A percentile compares a stretch with the other conserved stretches of the same genome.
phyloP scores from a whole-genome alignment of 345 rosid genomes.

The Kandelia obovata region DNA sequence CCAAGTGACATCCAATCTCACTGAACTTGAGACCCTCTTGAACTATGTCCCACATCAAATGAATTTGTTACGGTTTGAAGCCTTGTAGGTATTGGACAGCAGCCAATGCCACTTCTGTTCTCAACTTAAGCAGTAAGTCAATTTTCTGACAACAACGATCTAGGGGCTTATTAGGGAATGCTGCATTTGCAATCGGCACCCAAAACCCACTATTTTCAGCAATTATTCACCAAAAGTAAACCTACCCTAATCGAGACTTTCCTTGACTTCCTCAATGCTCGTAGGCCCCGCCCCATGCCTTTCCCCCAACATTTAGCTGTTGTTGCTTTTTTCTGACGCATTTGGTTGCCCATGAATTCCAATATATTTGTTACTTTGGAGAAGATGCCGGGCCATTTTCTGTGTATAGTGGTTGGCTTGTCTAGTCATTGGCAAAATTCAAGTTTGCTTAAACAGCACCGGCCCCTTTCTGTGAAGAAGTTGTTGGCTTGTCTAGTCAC shows the following conservation, averaged over 20 bases:
- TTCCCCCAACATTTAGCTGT: not conserved
- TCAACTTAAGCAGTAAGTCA: no score
- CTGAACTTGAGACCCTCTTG: no score
- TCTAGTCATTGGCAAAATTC: conserved; percentile 9
- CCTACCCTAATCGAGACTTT: not conserved
- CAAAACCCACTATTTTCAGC: not conserved
- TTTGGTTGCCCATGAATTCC: not conserved
- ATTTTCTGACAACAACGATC: not conserved
- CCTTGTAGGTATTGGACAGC: no score
- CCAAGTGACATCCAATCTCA: no score
- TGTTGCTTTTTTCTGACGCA: conserved; percentile 2
- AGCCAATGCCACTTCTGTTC: no score
- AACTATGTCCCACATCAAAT: no score
- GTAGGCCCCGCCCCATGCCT: not conserved
- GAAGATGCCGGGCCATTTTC: conserved; percentile 2
- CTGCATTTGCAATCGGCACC: not conserved
- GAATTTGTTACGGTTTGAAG: no score
- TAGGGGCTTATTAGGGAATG: not conserved
- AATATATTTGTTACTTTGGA: not conserved
- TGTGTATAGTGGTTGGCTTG: conserved; percentile 1
- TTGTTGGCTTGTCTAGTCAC: conserved; percentile 20
- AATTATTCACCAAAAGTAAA: conserved; percentile 10
- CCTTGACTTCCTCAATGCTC: conserved; percentile 4
- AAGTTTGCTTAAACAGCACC: not conserved
- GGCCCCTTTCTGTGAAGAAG: not conserved